phyloP scores from a whole-genome alignment of 2,329 filamentous ascomycete species.

The Metarhizium brunneum region DNA sequence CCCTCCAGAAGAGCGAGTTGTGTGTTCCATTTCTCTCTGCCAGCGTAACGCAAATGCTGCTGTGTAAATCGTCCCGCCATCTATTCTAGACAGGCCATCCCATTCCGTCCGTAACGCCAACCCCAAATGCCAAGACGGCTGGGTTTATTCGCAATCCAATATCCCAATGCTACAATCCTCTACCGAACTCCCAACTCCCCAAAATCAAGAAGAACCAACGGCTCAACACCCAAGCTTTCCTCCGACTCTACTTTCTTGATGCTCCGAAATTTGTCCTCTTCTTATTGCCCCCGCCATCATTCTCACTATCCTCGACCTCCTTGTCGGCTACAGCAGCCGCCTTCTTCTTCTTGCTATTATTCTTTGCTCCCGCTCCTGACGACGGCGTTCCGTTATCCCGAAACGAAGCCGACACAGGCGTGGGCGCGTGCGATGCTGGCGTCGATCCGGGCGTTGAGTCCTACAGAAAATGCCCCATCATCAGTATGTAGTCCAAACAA shows the following conservation, averaged over 20 bases:
- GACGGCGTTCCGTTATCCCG: slow-evolving; percentile 44
- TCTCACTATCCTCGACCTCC: slow-evolving; percentile 48
- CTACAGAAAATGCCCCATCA: slow-evolving; percentile 12
- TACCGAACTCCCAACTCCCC: not conserved
- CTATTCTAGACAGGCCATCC: not conserved
- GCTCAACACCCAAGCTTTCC: not conserved
- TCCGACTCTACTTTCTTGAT: slow-evolving; percentile 32
- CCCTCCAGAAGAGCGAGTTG: not conserved
- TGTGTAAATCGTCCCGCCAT: not conserved
- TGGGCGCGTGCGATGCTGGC: slow-evolving; percentile 39
- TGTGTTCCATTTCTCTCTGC: not conserved
- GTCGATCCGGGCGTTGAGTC: slow-evolving; percentile 36
- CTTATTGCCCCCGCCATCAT: slow-evolving; percentile 47
- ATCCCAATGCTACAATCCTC: too few relatives aligned
- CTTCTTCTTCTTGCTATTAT: slow-evolving; percentile 44
- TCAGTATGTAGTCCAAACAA: not conserved
- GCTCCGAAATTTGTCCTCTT: slow-evolving; percentile 50
- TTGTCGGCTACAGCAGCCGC: slow-evolving; percentile 10
- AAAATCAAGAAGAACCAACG: not conserved
- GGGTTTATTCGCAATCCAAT: too few relatives aligned
- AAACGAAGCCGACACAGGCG: slow-evolving; percentile 46
- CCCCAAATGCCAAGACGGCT: not conserved
- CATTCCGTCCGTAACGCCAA: not conserved
- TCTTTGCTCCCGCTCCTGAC: slow-evolving; percentile 32
- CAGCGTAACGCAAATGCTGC: not conserved